Conservation (phyloP, 768 basidiomycete genomes). For the Panaeolus cyanescens region DNA sequence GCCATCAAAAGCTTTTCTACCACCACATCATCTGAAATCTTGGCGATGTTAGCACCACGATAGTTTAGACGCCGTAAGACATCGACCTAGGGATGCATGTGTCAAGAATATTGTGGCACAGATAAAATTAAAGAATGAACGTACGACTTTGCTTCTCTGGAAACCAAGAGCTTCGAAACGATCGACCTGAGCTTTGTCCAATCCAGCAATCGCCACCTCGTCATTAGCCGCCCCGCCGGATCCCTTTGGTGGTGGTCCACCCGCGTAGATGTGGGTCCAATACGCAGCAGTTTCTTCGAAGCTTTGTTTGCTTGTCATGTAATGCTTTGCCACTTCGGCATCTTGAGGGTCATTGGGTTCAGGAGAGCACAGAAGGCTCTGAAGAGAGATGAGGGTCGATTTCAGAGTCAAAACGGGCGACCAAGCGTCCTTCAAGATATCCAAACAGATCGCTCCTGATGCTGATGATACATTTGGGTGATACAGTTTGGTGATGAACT, state of each 20-base stretch:
- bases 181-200: constrained; percentile 82
- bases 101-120: constrained; percentile 2
- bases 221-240: constrained; percentile 40
- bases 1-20: constrained; percentile 82
- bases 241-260: constrained; percentile 56
- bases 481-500: constrained; percentile 95
- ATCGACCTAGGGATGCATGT: constrained; percentile 61
- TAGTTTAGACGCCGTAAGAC: constrained; percentile 88
- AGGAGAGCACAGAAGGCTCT: constrained; percentile 89
- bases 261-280: constrained; percentile 94
- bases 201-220: constrained; percentile 77
- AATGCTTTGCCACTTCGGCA: constrained; percentile 97
- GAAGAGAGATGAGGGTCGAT: constrained; percentile 92
- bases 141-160: constrained; percentile 79
- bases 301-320: constrained; percentile 80
- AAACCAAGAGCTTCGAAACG: constrained; percentile 87
- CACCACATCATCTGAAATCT: constrained; percentile 80
- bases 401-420: constrained; percentile 94
- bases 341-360: constrained; percentile 98
- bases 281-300: constrained; percentile 93
- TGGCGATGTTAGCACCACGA: constrained; percentile 76
- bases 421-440: constrained; percentile 90
- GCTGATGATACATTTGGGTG: constrained; percentile 96
- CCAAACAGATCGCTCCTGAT: constrained; percentile 93
- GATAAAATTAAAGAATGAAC: constrained; percentile 30